A percentile compares a stretch with the other conserved stretches of the same genome.
Conservation (phyloP, 2,329 filamentous ascomycete species). For the Plectosphaerella plurivora region DNA sequence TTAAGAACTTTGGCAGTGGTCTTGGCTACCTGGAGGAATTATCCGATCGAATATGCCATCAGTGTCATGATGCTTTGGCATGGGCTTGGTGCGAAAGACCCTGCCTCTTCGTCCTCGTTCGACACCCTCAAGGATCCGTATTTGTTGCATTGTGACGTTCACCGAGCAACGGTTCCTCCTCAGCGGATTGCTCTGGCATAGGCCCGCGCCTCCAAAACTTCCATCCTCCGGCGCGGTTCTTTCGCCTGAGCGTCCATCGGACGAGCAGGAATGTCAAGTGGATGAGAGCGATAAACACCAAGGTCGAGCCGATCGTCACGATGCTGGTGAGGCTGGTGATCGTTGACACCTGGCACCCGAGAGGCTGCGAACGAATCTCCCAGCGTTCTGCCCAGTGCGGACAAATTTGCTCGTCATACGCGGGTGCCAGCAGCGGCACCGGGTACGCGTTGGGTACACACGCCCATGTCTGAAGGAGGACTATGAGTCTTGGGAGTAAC, state of each 20-base stretch:
- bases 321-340: slow-evolving; percentile 32
- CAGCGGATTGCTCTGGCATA: slow-evolving; percentile 3
- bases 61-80: neutral
- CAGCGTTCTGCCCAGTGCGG: slow-evolving; percentile 42
- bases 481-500: neutral
- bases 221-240: neutral
- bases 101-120: no score
- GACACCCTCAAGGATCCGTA: no score
- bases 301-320: slow-evolving; percentile 25
- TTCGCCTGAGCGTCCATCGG: neutral
- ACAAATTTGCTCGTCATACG: slow-evolving; percentile 44
- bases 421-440: slow-evolving; percentile 44
- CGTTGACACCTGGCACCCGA: slow-evolving; percentile 37
- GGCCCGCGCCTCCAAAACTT: slow-evolving; percentile 16
- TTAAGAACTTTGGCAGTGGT: slow-evolving; percentile 29
- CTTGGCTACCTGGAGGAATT: neutral
- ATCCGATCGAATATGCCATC: no score
- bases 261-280: neutral
- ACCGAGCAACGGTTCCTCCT: slow-evolving; percentile 13
- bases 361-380: slow-evolving; percentile 32
- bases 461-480: slow-evolving; percentile 38
- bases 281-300: slow-evolving; percentile 14
- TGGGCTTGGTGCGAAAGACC: slow-evolving; percentile 1
- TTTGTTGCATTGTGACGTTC: slow-evolving; percentile 7
- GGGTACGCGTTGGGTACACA: slow-evolving; percentile 47